Percentiles rank a stretch among this genome's conserved stretches.
Conservation (phyloP, 139 green algal genomes). For the Ostreobium quekettii region DNA sequence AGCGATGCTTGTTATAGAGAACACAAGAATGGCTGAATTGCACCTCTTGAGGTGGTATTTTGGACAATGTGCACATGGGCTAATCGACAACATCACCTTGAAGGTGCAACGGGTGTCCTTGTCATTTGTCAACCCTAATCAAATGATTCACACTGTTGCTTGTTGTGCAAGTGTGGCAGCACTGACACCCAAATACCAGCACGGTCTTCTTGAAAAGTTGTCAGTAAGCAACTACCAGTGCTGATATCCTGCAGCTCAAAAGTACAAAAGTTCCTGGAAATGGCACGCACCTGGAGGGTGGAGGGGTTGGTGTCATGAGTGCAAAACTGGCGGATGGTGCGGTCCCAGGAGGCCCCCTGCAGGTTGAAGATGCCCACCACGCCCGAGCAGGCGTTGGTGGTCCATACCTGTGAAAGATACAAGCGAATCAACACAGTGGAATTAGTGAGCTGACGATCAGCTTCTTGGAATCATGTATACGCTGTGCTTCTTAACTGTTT, state of each 20-base stretch:
- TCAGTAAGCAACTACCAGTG: not conserved
- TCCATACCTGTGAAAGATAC: slow-evolving; percentile 15
- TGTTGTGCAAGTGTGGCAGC: not conserved
- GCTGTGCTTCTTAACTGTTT: not conserved
- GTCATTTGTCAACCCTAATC: not conserved
- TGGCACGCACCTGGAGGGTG: slow-evolving; percentile 24
- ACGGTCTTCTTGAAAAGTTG: not conserved
- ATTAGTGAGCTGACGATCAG: too few relatives aligned
- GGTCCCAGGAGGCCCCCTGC: slow-evolving; percentile 78
- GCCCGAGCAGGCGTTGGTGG: slow-evolving; percentile 21
- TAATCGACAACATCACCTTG: too few relatives aligned
- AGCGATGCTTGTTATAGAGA: too few relatives aligned
- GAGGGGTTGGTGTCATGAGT: slow-evolving; percentile 42
- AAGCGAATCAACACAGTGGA: too few relatives aligned
- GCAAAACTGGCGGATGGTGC: slow-evolving; percentile 54
- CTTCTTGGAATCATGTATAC: too few relatives aligned
- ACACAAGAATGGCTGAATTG: too few relatives aligned
- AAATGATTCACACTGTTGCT: slow-evolving; percentile 6
- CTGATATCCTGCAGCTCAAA: not conserved
- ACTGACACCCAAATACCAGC: not conserved
- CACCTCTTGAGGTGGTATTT: too few relatives aligned
- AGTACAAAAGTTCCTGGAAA: not conserved
- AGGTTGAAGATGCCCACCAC: slow-evolving; percentile 81
- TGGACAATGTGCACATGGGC: too few relatives aligned
- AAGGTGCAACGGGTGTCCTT: not conserved